phyloP scores from a whole-genome alignment of 768 basidiomycete genomes.

The Agaricus blazei region DNA sequence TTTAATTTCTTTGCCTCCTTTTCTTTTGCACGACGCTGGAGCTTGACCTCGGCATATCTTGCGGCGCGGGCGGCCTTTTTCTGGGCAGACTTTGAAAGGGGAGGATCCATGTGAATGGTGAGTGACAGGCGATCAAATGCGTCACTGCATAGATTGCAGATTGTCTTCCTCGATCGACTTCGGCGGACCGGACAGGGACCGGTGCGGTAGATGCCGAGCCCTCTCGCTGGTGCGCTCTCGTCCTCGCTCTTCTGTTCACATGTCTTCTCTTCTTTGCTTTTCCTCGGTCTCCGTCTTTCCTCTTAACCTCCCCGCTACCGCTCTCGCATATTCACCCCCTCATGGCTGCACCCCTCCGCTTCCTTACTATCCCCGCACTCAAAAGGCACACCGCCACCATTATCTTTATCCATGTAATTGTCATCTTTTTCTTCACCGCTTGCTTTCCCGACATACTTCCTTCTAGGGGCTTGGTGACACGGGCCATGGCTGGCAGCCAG shows the following conservation, averaged over 20 bases:
- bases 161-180: not conserved
- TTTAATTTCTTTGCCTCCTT: conserved; percentile 75
- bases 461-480: conserved; percentile 70
- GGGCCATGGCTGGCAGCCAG: conserved; percentile 72
- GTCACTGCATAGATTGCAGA: too few relatives aligned
- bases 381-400: conserved; percentile 79
- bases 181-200: not conserved
- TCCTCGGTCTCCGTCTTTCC: conserved; percentile 12
- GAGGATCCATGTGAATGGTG: conserved; percentile 13
- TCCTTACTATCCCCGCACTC: conserved; percentile 47
- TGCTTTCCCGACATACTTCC: not conserved
- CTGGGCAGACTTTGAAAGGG: conserved; percentile 72
- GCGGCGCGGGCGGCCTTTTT: conserved; percentile 74
- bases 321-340: conserved; percentile 9
- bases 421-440: not conserved
- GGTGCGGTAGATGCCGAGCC: conserved; percentile 42
- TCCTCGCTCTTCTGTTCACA: conserved; percentile 20
- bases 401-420: conserved; percentile 82
- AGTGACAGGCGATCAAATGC: conserved; percentile 5
- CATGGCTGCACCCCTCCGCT: conserved; percentile 39
- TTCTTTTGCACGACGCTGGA: conserved; percentile 71
- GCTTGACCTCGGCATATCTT: conserved; percentile 58
- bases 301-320: conserved; percentile 6
- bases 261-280: conserved; percentile 16
- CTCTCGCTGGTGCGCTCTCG: conserved; percentile 21